phyloP scores from a whole-genome alignment of 768 basidiomycete species.

The Lactarius deliciosus region DNA sequence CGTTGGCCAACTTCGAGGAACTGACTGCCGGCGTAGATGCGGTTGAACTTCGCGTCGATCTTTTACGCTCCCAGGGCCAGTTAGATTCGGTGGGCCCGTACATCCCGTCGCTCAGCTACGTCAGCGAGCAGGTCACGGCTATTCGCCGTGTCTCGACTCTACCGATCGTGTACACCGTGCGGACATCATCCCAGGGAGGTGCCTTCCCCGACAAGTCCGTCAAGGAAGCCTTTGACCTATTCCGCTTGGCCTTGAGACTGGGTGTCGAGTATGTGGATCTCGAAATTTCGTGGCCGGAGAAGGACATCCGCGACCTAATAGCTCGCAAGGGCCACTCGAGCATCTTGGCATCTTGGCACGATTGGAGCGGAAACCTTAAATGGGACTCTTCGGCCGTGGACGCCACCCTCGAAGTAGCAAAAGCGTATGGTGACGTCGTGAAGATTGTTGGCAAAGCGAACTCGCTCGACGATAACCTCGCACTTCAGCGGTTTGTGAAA shows the following conservation, averaged over 20 bases:
- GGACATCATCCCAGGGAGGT: slow-evolving; percentile 88
- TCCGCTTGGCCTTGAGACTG: slow-evolving; percentile 73
- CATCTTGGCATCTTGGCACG: slow-evolving; percentile 93
- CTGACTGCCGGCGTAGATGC: slow-evolving; percentile 86
- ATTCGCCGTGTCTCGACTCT: slow-evolving; percentile 74
- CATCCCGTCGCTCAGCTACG: slow-evolving; percentile 69
- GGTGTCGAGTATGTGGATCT: slow-evolving; percentile 94
- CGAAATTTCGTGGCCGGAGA: slow-evolving; percentile 74
- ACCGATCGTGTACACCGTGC: slow-evolving; percentile 90
- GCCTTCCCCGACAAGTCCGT: slow-evolving; percentile 79
- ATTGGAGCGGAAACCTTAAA: slow-evolving; percentile 81
- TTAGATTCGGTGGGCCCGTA: slow-evolving; percentile 48
- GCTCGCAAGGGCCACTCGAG: slow-evolving; percentile 67
- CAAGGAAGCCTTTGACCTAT: slow-evolving; percentile 70
- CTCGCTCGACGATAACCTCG: slow-evolving; percentile 72
- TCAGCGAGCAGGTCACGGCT: slow-evolving; percentile 75
- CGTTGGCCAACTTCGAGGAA: slow-evolving; percentile 65
- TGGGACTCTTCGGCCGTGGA: slow-evolving; percentile 72
- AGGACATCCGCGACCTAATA: slow-evolving; percentile 57
- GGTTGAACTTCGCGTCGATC: slow-evolving; percentile 90
- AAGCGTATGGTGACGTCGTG: slow-evolving; percentile 77
- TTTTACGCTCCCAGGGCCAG: slow-evolving; percentile 59
- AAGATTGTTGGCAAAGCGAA: slow-evolving; percentile 90
- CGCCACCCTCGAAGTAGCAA: slow-evolving; percentile 67
- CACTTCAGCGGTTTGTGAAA: slow-evolving; percentile 68